Evolutionary conservation across 208 protist species (phyloP).

Genomic region (Trypanosomatidae sp.): DNA sequence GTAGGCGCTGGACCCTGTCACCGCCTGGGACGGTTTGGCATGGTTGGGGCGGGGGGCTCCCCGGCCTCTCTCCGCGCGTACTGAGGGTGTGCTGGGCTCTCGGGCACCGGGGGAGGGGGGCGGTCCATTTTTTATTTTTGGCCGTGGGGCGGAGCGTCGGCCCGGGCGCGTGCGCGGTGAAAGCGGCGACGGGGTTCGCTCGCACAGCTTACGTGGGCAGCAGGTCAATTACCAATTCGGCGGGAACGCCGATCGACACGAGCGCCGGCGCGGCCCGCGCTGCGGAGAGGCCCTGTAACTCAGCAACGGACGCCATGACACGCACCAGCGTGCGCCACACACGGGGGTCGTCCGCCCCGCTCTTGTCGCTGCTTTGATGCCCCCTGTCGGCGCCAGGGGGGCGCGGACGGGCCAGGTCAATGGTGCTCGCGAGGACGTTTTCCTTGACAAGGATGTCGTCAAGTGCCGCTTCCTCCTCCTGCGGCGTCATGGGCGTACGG

Average conservation of each 20-base stretch:
- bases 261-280: conserved; percentile 35
- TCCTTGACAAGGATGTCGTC: conserved; percentile 15
- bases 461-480: conserved; percentile 19
- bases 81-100: background rate
- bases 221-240: conserved; percentile 36
- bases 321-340: conserved; percentile 27
- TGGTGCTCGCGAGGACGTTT: conserved; percentile 32
- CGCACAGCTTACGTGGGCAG: conserved; percentile 17
- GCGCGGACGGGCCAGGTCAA: conserved; percentile 27
- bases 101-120: no score
- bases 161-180: background rate
- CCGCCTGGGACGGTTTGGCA: background rate
- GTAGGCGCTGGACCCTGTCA: background rate
- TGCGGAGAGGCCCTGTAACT: conserved; percentile 22
- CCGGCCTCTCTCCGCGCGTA: background rate
- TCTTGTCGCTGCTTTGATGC: background rate
- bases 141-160: background rate
- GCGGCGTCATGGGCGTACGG: conserved; percentile 2
- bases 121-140: background rate
- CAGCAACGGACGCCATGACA: conserved; percentile 21
- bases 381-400: background rate
- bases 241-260: conserved; percentile 29
- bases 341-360: conserved; percentile 1
- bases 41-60: background rate
- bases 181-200: background rate